phyloP scores from a whole-genome alignment of 2,329 filamentous ascomycete genomes.

The Trichophyton mentagrophytes region DNA sequence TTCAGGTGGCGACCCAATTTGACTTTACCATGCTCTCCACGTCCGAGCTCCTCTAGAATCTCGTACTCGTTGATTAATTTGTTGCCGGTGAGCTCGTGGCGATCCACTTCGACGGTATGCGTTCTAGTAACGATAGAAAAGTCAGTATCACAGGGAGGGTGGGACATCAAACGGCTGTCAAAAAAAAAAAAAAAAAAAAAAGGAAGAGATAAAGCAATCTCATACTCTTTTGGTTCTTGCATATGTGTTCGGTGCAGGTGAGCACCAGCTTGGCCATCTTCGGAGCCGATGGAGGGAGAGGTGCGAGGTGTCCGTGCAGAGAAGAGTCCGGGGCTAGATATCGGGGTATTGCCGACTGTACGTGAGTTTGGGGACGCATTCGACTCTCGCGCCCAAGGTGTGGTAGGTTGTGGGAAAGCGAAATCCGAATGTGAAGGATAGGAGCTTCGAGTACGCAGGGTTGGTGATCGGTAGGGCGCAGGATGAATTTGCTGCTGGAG shows the following conservation, averaged over 20 bases:
- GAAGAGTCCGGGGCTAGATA: slow-evolving; percentile 37
- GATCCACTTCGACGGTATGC: slow-evolving; percentile 80
- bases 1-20: slow-evolving; percentile 77
- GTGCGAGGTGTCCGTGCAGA: slow-evolving; percentile 24
- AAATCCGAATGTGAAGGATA: slow-evolving; percentile 27
- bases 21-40: slow-evolving; percentile 94
- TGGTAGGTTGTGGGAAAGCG: slow-evolving; percentile 18
- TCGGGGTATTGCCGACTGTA: slow-evolving; percentile 36
- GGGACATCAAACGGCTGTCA: not conserved
- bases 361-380: slow-evolving; percentile 17
- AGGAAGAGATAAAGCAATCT: too few species aligned
- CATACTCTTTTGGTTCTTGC: slow-evolving; percentile 65
- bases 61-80: slow-evolving; percentile 98
- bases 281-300: slow-evolving; percentile 24
- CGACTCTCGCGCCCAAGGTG: slow-evolving; percentile 17
- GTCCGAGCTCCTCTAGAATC: slow-evolving; percentile 88
- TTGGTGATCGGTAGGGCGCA: slow-evolving; percentile 26
- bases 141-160: not conserved
- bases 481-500: slow-evolving; percentile 34
- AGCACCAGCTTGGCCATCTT: slow-evolving; percentile 35
- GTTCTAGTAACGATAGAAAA: slow-evolving; percentile 43
- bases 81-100: slow-evolving; percentile 75
- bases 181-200: not conserved
- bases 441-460: slow-evolving; percentile 32
- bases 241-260: slow-evolving; percentile 59